Evolutionary conservation across 2,329 filamentous ascomycete genomes (phyloP), one percentile per base, ranked within the genome.

Genomic region (Botrytis hyacinthi): DNA sequence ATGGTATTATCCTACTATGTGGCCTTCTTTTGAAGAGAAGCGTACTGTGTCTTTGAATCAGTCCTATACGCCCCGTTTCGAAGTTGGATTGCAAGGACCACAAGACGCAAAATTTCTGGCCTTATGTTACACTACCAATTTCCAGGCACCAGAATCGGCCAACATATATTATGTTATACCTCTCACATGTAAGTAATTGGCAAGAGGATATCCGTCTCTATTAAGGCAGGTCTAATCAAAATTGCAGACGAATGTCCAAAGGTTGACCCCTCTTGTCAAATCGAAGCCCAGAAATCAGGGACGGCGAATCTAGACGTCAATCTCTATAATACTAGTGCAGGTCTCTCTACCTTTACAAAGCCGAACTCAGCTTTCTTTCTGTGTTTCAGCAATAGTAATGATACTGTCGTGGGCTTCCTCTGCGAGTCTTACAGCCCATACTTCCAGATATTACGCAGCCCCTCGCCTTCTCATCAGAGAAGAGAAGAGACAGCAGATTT

Each of bases 381-480:
- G 3, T 66, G 63, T 37, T 66, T 66, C 22, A 37, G n/a, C 29
- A 46, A 35, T 61, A 6, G 35, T 40, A n/a, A 37, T 20, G 32
- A 12, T 10, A 37, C 59, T n/a, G 32, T 29, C 8, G 29, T 7
- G 35, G 7, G 18, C 44, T 66, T 66, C 44, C 26, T 4, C 32
- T 66, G 63, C 63, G 29, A 66, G 9, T 66, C 63, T 66, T 66
- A 35, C 5, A 66, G 63, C 14, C 63, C 63, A 18, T 66, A 51
- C 44, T 66, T 66, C 22, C 44, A 44, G 7, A 46, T 66, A 29
- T 66, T 46, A 61, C 59, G 22, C 22, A 61, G 22, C 14, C 35
- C 26, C 20, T n/a, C 35, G 4, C 22, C 10, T 37, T 22, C 3
- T 5, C 40, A 61, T 32, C 35, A 4, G 61, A 44, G 26, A 18